Evolutionary conservation across 495 filamentous ascomycete genomes (phyloP).

Genomic region (Niebla homalea): DNA sequence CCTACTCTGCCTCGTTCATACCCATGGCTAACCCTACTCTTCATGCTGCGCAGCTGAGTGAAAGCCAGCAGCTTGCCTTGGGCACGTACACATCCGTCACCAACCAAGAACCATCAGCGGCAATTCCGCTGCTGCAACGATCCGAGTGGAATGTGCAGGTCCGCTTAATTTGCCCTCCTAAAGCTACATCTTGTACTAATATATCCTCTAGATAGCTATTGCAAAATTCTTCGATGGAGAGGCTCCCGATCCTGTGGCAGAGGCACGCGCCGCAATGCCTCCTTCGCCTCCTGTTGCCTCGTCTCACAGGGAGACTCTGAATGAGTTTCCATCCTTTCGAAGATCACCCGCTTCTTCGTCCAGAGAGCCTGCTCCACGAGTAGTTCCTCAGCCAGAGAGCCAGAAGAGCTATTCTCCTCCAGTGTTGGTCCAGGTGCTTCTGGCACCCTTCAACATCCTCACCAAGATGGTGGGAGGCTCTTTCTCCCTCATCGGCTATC

Average conservation of each 20-base stretch:
- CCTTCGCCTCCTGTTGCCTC: constrained; percentile 39
- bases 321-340: constrained; percentile 32
- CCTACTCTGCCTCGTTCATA: too few species aligned
- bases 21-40: constrained; percentile 23
- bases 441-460: constrained; percentile 69
- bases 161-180: constrained; percentile 10
- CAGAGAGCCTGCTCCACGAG: constrained; percentile 57
- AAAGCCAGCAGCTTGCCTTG: constrained; percentile 63
- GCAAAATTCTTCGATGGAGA: constrained; percentile 97
- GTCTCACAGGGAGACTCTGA: constrained; percentile 54
- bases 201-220: constrained; percentile 61
- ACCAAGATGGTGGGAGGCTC: constrained; percentile 53
- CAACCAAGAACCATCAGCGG: constrained; percentile 62
- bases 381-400: constrained; percentile 59
- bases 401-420: constrained; percentile 54
- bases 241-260: constrained; percentile 65
- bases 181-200: constrained; percentile 13
- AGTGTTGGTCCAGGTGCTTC: constrained; percentile 59
- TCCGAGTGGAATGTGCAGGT: constrained; percentile 97
- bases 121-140: constrained; percentile 64
- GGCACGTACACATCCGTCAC: constrained; percentile 84
- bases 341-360: constrained; percentile 25
- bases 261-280: constrained; percentile 51
- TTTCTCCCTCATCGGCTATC: constrained; percentile 49
- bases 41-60: constrained; percentile 58